Conservation (phyloP, 768 basidiomycete species). For the Wakefieldia striispora region DNA sequence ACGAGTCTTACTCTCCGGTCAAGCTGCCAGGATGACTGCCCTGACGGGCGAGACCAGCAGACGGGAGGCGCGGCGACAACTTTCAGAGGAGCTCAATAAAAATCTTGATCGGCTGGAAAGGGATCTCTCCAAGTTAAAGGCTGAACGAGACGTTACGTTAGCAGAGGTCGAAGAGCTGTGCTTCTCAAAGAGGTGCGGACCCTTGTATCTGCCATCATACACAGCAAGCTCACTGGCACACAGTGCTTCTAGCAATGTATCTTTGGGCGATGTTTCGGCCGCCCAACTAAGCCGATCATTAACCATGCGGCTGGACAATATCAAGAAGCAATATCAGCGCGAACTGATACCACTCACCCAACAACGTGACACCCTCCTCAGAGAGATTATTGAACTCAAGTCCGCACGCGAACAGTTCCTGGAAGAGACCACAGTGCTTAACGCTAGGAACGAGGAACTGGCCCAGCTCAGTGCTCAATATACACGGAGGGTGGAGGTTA, state of each 20-base stretch:
- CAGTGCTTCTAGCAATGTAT: conserved; percentile 27
- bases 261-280: conserved; percentile 36
- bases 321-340: conserved; percentile 84
- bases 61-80: conserved; percentile 75
- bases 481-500: conserved; percentile 66
- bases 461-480: conserved; percentile 86
- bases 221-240: conserved; percentile 23
- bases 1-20: conserved; percentile 82
- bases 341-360: conserved; percentile 84
- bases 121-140: conserved; percentile 82
- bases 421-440: conserved; percentile 89
- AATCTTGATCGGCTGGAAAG: conserved; percentile 78
- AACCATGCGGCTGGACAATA: conserved; percentile 78
- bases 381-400: conserved; percentile 86
- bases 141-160: conserved; percentile 86
- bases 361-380: conserved; percentile 71
- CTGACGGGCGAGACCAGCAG: conserved; percentile 75
- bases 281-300: conserved; percentile 63
- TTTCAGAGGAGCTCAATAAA: conserved; percentile 74
- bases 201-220: conserved; percentile 5
- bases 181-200: conserved; percentile 62
- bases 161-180: conserved; percentile 93
- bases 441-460: conserved; percentile 89
- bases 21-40: conserved; percentile 83
- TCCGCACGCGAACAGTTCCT: conserved; percentile 82